These are phyloP conservation scores for Leccinum disarticulatum DNA, from an alignment of 768 basidiomycete genomes.

Conservation along the genomic window DNA sequence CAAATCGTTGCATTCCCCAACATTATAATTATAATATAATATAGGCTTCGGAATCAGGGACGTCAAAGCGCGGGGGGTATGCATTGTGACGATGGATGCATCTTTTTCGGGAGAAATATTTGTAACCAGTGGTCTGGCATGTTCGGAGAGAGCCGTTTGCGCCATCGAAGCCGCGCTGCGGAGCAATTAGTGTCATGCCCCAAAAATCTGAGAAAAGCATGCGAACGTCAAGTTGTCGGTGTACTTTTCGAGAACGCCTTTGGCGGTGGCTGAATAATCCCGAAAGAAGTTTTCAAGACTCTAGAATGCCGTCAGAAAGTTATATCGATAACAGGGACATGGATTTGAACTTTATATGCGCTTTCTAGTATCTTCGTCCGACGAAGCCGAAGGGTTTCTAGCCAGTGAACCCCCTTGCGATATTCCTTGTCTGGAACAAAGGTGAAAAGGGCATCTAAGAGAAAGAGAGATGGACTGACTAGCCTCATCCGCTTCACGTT, in stretches of 20 bases:
- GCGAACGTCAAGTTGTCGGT: conserved; percentile 70
- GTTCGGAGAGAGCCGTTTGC: conserved; percentile 68
- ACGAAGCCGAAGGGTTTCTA: conserved; percentile 85
- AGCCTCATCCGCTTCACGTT: conserved; percentile 90
- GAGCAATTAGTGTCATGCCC: conserved; percentile 1
- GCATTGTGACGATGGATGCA: conserved; percentile 50
- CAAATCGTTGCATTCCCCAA: conserved; percentile 84
- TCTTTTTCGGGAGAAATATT: conserved; percentile 74
- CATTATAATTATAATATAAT: conserved; percentile 73
- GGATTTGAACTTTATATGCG: conserved; percentile 64
- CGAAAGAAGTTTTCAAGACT: conserved; percentile 78
- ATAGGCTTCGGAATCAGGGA: conserved; percentile 68
- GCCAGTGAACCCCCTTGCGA: conserved; percentile 83
- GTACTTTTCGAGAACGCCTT: conserved; percentile 67
- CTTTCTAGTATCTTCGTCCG: conserved; percentile 80
- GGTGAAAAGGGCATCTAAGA: conserved; percentile 3
- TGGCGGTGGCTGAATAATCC: conserved; percentile 66
- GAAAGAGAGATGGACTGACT: conserved; percentile 43
- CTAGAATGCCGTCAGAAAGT: conserved; percentile 38
- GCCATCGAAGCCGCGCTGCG: conserved; percentile 76
- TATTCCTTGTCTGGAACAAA: conserved; percentile 76
- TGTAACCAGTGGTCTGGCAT: conserved; percentile 59
- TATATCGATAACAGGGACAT: neutral
- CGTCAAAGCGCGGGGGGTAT: conserved; percentile 61
- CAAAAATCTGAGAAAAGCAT: neutral